Base-by-base conservation (phyloP, 1,284 basidiomycete genomes). In the Microbotryomycetes sp. region DNA sequence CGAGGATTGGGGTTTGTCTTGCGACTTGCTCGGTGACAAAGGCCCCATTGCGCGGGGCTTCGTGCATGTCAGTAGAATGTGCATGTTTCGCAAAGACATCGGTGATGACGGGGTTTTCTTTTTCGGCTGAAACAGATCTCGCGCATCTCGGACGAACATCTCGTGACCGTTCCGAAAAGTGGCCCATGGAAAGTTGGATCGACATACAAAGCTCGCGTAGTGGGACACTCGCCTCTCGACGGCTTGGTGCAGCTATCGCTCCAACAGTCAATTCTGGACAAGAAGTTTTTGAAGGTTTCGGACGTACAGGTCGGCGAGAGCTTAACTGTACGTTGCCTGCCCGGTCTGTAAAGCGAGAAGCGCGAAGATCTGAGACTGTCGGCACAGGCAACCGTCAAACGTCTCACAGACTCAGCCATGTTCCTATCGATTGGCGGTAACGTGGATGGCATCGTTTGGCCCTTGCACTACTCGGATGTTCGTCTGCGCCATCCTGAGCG, bases 391-490 rank as follows among this genome's bases (percentile, higher is more conserved):
- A 89, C 85, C 0, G 82, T 97, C 63, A 90, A 88, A 76, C 85
- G 82, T 63, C 79, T 97, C 46, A 86, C 85, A 1, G 85, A 89
- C 60, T 81, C 83, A 52, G 87, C 83, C 1, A 77, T 97, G 41
- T 92, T 96, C 70, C 83, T 97, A 41, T 85, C 87, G 27, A 80
- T 97, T 54, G 85, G 87, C 16, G 90, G 88, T 7, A 88, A 82
- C 62, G 84, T 94, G 31, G 91, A 97, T 71, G 96, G 89, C 45
- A 86, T 97, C 29, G 83, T 97, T 29, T 97, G 91, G 86, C 92
- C 94, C 0, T 81, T 85, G 67, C 96, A 99, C 76, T 98, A 91
- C 75, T 90, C 96, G 30, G 93, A 97, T 74, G 92, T 98, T 71
- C 77, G 79, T 35, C 81, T 98, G 68, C 96, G 63, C 49, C 88